These are phyloP conservation scores for Avena atlantica DNA, from an alignment of 176 grass and related monocot genomes.

Conservation along the genomic window DNA sequence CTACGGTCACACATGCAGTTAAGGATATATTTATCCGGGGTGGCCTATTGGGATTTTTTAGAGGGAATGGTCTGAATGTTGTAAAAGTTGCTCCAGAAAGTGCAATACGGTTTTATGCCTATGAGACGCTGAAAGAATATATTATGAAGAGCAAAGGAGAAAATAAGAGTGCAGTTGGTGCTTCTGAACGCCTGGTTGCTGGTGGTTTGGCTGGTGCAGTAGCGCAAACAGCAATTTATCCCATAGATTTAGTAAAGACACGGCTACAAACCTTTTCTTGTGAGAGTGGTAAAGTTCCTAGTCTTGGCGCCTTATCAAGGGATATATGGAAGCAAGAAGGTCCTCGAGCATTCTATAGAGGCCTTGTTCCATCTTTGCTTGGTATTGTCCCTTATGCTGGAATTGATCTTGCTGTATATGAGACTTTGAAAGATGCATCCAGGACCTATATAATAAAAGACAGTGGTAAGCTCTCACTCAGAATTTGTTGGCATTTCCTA, in stretches of 20 bases:
- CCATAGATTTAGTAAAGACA: slow-evolving; percentile 94
- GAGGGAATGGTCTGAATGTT: slow-evolving; percentile 97
- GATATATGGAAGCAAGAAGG: slow-evolving; percentile 91
- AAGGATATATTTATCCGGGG: slow-evolving; percentile 82
- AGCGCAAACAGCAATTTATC: slow-evolving; percentile 90
- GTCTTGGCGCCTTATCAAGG: slow-evolving; percentile 66
- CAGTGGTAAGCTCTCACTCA: slow-evolving; percentile 59
- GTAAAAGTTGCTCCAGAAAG: slow-evolving; percentile 98
- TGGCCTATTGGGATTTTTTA: slow-evolving; percentile 86
- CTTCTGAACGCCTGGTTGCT: slow-evolving; percentile 83
- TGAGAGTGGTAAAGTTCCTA: slow-evolving; percentile 79
- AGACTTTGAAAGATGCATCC: slow-evolving; percentile 93
- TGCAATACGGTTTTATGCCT: slow-evolving; percentile 94
- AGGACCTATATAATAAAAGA: slow-evolving; percentile 85
- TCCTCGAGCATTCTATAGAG: slow-evolving; percentile 90
- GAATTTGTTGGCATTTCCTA: slow-evolving; percentile 13
- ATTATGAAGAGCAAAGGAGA: slow-evolving; percentile 85
- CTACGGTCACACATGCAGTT: slow-evolving; percentile 69
- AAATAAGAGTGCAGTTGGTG: slow-evolving; percentile 76
- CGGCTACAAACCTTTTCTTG: slow-evolving; percentile 80
- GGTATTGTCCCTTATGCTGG: slow-evolving; percentile 96
- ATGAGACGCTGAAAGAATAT: slow-evolving; percentile 89
- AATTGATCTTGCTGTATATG: slow-evolving; percentile 94
- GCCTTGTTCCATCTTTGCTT: slow-evolving; percentile 85
- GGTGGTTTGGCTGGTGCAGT: slow-evolving; percentile 95